Conservation (phyloP, 495 filamentous ascomycete genomes). For the Penicillium goetzii region DNA sequence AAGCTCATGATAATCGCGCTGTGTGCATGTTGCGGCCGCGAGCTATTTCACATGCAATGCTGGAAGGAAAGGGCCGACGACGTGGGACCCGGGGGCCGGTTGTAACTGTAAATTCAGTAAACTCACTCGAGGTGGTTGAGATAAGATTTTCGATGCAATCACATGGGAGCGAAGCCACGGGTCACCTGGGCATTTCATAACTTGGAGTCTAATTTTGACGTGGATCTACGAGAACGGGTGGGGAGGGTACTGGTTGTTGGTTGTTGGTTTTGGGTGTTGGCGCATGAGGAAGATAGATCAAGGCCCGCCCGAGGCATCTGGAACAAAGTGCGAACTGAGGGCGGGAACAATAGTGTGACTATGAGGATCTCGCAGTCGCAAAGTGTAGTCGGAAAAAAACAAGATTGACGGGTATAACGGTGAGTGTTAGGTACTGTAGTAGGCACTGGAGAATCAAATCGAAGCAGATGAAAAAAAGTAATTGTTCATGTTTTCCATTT, state of each 20-base stretch:
- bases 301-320: background rate
- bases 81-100: background rate
- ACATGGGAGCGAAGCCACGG: slow-evolving; percentile 21
- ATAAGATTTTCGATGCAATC: slow-evolving; percentile 23
- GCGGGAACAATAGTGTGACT: background rate
- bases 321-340: background rate
- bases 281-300: background rate
- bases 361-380: background rate
- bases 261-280: background rate
- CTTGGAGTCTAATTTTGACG: slow-evolving; percentile 17
- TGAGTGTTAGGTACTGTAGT: background rate
- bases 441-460: slow-evolving; percentile 4
- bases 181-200: slow-evolving; percentile 14
- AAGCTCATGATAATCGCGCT: slow-evolving; percentile 17
- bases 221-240: slow-evolving; percentile 9
- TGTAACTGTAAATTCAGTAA: background rate
- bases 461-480: slow-evolving; percentile 30
- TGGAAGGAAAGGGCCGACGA: slow-evolving; percentile 4
- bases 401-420: background rate
- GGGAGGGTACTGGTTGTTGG: background rate
- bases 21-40: background rate
- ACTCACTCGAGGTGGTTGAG: slow-evolving; percentile 15
- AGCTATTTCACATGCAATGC: slow-evolving; percentile 23
- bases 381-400: background rate
- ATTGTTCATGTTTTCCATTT: slow-evolving; percentile 54